Base-by-base conservation (phyloP, 108 stramenopile species). In the Aurantiochytrium sp. region DNA sequence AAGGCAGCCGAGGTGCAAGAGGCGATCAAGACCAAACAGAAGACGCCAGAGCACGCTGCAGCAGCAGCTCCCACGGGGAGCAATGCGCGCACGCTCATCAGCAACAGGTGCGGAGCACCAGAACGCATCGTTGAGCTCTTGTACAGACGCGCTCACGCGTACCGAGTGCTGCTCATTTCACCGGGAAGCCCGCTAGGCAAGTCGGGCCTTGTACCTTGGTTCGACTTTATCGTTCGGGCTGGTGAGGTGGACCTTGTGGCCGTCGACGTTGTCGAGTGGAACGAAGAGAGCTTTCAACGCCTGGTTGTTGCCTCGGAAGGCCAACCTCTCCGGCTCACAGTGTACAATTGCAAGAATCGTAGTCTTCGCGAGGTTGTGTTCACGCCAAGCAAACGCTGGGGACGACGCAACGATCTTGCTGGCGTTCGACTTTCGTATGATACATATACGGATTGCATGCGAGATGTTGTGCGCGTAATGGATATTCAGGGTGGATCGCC, bases 261-360 rank as follows among this genome's bases (percentile, higher is more conserved):
- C 45, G 76, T 25, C 43, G 51, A 47, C 4, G 49, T 83, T 12
- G 23, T 53, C 51, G 76, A 53, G 25, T 83, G 76, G 76, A 83
- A 83, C 25, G 76, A 83, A 45, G 49, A 83, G 28, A 28, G 23
- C 45, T 83, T 83, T 4, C 51, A 47, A 16, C 49, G 51, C 18
- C 49, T 83, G 0, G 51, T 83, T 12, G 49, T 47, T 23, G 76
- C 76, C 6, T 53, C 45, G 6, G 76, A 83, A 3, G 76, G 51
- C 76, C 45, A 83, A 45, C 45, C 76, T 14, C 76, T 83, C 3
- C 76, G 76, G 10, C 23, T 83, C 43, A 53, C 76, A 8, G 45
- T 83, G 76, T 83, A 53, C 23, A 83, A 83, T 83, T 83, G 76
- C 76, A 83, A 83, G 23, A 83, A 83, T 35, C 45, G 51, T 16